Base-by-base conservation (phyloP, 192 early-diverging fungal species). In the Dimargaris verticillata region DNA sequence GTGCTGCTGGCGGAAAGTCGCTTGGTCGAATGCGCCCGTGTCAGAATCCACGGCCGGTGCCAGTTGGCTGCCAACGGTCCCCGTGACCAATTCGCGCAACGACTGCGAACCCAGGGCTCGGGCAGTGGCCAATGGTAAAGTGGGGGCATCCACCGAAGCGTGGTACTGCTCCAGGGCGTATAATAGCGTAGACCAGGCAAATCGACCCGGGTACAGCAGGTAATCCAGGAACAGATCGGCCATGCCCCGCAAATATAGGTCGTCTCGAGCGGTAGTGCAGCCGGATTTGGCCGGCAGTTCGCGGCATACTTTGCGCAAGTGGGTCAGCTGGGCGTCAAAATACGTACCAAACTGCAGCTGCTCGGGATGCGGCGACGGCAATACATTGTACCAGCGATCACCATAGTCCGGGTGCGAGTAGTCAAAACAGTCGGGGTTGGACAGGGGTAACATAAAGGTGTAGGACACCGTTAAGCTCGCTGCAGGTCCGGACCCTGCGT, bases 221-320 rank as follows among this genome's bases (percentile, higher is more conserved):
- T 74, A 70, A 57, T 71, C 67, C 29, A 72, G 42, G 57, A 74
- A 74, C n/a, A 61, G 69, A 42, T 42, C 44, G 25, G 62, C 59
- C 14, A 74, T 68, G 2, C 70, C 74, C 18, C 18, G 11, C 12
- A 18, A 13, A 46, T 46, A 46, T 18, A 46, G 11, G 18, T 46
- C 45, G 45, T 11, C 12, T n/a, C n/a, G n/a, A n/a, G n/a, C n/a
- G n/a, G n/a, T n/a, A n/a, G n/a, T n/a, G n/a, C n/a, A n/a, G n/a
- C n/a, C n/a, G n/a, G n/a, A n/a, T n/a, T n/a, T n/a, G 18, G 18
- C 18, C 11, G 45, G 45, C 45, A 46, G 18, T 18, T 46, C 12
- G 45, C 12, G 11, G n/a, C n/a, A n/a, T n/a, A n/a, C n/a, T n/a
- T n/a, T n/a, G 18, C 18, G 12, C 12, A 46, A 18, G 18, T 46